Evolutionary conservation across 768 basidiomycete genomes (phyloP).

Genomic region (Hygrophoropsis aurantiaca): DNA sequence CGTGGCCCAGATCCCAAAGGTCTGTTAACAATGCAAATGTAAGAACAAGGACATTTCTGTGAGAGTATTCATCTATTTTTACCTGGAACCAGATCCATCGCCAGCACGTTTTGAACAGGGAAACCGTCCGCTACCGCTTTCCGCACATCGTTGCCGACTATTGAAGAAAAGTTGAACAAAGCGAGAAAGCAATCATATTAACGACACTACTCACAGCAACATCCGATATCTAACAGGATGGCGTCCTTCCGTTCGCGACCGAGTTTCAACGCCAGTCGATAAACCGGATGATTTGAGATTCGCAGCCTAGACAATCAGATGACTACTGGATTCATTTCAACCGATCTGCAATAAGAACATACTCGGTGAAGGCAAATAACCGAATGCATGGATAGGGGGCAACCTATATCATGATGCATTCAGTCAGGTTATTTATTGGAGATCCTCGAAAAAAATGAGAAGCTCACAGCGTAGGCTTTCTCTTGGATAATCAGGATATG

Average conservation of each 20-base stretch:
- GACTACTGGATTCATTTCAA: background rate
- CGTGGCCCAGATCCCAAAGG: conserved; percentile 59
- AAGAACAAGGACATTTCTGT: background rate
- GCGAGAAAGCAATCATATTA: too few relatives aligned
- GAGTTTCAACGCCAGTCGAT: conserved; percentile 31
- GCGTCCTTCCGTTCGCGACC: conserved; percentile 34
- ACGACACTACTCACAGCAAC: conserved; percentile 35
- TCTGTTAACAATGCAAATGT: conserved; percentile 26
- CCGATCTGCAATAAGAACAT: background rate
- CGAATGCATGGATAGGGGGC: conserved; percentile 23
- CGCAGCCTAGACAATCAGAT: conserved; percentile 11
- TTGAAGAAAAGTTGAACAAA: background rate
- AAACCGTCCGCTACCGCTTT: conserved; percentile 43
- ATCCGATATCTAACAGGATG: conserved; percentile 45
- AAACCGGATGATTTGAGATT: conserved; percentile 18
- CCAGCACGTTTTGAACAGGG: conserved; percentile 35
- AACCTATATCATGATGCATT: conserved; percentile 12
- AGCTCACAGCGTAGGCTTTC: conserved; percentile 29
- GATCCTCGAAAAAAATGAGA: background rate
- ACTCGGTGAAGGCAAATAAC: conserved; percentile 17
- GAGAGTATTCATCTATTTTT: too few relatives aligned
- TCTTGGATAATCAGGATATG: conserved; percentile 33
- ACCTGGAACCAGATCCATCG: conserved; percentile 41
- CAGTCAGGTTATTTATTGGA: background rate
- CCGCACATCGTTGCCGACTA: conserved; percentile 43